Evolutionary conservation across 768 basidiomycete genomes (phyloP).

Genomic region (Boletus bicolor): DNA sequence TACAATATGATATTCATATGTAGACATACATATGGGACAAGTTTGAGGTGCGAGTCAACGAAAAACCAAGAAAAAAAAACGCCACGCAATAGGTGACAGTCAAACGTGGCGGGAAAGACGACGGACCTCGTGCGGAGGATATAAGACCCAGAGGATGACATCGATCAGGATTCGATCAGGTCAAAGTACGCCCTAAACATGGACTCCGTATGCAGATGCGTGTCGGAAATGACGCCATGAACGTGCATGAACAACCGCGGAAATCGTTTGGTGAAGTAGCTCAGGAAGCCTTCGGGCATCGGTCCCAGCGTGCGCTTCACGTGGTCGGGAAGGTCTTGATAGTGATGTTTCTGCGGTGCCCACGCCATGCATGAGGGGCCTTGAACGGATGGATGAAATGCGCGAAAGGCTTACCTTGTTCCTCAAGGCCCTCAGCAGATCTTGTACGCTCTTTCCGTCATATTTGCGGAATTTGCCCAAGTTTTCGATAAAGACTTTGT

Average conservation of each 20-base stretch:
- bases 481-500: constrained; percentile 89
- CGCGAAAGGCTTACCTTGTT: constrained; percentile 71
- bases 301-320: constrained; percentile 86
- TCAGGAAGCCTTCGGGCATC: constrained; percentile 89
- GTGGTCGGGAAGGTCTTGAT: constrained; percentile 92
- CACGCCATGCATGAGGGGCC: constrained; percentile 10
- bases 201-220: constrained; percentile 72
- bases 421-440: constrained; percentile 85
- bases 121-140: background rate
- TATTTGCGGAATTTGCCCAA: constrained; percentile 98
- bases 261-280: constrained; percentile 92
- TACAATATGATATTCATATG: constrained; percentile 13
- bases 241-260: constrained; percentile 91
- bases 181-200: constrained; percentile 93
- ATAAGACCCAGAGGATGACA: background rate
- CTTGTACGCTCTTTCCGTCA: constrained; percentile 86
- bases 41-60: background rate
- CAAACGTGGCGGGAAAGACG: background rate
- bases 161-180: constrained; percentile 44
- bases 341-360: constrained; percentile 87
- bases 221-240: constrained; percentile 72
- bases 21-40: constrained; percentile 4
- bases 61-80: background rate
- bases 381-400: background rate
- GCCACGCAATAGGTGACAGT: background rate